A percentile compares a stretch with the other conserved stretches of the same genome.
Conservation (phyloP, 2,329 filamentous ascomycete genomes). For the Penicillium janthinellum region DNA sequence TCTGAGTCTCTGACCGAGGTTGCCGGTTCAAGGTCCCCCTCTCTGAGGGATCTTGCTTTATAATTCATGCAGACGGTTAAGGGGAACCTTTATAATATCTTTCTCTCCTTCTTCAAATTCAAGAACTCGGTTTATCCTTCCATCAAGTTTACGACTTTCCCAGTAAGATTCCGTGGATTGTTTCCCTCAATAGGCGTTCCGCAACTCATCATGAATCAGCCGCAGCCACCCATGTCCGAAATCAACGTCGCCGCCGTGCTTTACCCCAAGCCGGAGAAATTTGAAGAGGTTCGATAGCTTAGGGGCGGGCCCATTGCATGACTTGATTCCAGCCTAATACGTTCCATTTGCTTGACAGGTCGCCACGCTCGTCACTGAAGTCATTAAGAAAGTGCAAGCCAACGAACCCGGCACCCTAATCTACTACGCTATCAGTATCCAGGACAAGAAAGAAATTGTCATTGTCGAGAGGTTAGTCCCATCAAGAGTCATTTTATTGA, state of each 20-base stretch:
- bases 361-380: conserved; percentile 25
- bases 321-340: not conserved
- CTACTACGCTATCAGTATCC: conserved; percentile 33
- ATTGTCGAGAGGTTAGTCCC: conserved; percentile 35
- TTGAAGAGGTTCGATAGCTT: conserved; percentile 31
- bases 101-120: not conserved
- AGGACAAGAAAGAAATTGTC: conserved; percentile 35
- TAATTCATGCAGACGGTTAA: not conserved
- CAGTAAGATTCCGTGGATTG: not conserved
- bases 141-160: not conserved
- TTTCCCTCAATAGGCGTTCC: not conserved
- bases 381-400: conserved; percentile 33
- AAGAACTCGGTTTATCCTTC: not conserved
- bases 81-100: not conserved
- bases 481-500: not conserved
- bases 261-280: conserved; percentile 34
- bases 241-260: conserved; percentile 35
- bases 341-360: conserved; percentile 21
- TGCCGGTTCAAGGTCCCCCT: not conserved
- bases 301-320: not conserved
- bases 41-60: not conserved
- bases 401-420: conserved; percentile 36
- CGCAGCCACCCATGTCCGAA: conserved; percentile 29
- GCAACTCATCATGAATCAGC: not conserved
- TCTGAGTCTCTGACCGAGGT: conserved; percentile 18